phyloP scores from a whole-genome alignment of 2,329 filamentous ascomycete genomes.

The Botrytis hyacinthi region DNA sequence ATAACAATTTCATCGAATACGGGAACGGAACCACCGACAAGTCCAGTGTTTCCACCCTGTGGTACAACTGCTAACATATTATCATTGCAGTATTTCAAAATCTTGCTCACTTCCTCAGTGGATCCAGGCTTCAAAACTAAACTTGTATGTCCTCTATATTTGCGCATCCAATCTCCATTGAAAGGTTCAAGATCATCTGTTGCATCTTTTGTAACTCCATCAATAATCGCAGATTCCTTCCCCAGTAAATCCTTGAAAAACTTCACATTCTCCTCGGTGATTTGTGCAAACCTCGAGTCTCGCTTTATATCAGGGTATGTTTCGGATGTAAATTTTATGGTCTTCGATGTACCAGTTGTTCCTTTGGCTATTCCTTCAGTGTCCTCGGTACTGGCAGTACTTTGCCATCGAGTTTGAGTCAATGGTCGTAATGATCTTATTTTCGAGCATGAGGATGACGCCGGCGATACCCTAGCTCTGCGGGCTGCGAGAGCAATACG shows the following conservation, averaged over 20 bases:
- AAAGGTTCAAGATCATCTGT: conserved; percentile 83
- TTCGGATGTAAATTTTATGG: conserved; percentile 77
- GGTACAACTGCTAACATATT: conserved; percentile 90
- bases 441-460: conserved; percentile 20
- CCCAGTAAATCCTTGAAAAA: conserved; percentile 82
- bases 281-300: conserved; percentile 68
- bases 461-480: conserved; percentile 30
- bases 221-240: conserved; percentile 74
- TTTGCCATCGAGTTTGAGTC: conserved; percentile 34
- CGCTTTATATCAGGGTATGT: conserved; percentile 82
- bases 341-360: conserved; percentile 39
- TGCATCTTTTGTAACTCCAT: conserved; percentile 73
- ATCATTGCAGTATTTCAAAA: conserved; percentile 93
- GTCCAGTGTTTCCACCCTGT: conserved; percentile 93
- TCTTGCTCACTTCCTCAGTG: conserved; percentile 84
- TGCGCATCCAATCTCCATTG: conserved; percentile 99
- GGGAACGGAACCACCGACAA: conserved; percentile 92
- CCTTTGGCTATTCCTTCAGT: conserved; percentile 34
- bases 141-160: conserved; percentile 87
- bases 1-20: conserved; percentile 98
- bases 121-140: conserved; percentile 83
- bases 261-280: conserved; percentile 76
- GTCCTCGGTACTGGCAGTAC: conserved; percentile 35
- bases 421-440: conserved; percentile 26
- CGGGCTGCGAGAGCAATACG: conserved; percentile 32